These are phyloP conservation scores for Pisolithus thermaeus DNA, from an alignment of 1,284 basidiomycete genomes.

Conservation along the genomic window DNA sequence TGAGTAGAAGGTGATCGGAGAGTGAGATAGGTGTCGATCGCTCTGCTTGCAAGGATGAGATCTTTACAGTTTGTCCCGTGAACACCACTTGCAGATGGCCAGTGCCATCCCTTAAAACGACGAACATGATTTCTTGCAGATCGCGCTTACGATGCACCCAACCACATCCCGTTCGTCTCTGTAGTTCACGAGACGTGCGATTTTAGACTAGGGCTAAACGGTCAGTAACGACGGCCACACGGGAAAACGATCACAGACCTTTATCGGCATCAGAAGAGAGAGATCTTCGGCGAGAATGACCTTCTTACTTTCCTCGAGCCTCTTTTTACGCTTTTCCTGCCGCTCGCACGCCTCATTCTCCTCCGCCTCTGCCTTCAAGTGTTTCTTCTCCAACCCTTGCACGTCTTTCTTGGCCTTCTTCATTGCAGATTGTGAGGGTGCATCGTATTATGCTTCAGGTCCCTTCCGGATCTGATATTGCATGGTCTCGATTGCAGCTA, in stretches of 20 bases:
- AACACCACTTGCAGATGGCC: conserved; percentile 92
- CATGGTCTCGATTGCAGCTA: conserved; percentile 36
- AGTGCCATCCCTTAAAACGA: conserved; percentile 95
- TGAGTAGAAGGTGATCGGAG: neutral
- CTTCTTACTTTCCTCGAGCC: conserved; percentile 87
- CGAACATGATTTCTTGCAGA: conserved; percentile 92
- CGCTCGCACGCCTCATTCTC: conserved; percentile 66
- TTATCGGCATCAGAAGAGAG: conserved; percentile 56
- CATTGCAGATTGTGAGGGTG: conserved; percentile 78
- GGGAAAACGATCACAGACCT: conserved; percentile 36
- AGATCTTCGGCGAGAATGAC: conserved; percentile 77
- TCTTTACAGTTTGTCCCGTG: conserved; percentile 74
- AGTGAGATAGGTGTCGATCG: conserved; percentile 32
- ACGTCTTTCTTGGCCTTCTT: conserved; percentile 96
- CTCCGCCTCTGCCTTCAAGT: conserved; percentile 77
- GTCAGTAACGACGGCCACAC: no score
- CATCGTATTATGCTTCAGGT: conserved; percentile 59
- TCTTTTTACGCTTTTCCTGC: conserved; percentile 63
- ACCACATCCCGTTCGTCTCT: conserved; percentile 75
- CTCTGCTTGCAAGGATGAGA: conserved; percentile 40
- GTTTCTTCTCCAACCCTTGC: conserved; percentile 86
- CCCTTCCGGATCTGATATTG: conserved; percentile 26
- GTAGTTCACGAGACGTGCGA: conserved; percentile 57
- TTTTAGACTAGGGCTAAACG: conserved; percentile 57
- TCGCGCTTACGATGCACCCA: conserved; percentile 95